Conservation (phyloP, 2,329 filamentous ascomycete species). For the Hymenoscyphus occultus region DNA sequence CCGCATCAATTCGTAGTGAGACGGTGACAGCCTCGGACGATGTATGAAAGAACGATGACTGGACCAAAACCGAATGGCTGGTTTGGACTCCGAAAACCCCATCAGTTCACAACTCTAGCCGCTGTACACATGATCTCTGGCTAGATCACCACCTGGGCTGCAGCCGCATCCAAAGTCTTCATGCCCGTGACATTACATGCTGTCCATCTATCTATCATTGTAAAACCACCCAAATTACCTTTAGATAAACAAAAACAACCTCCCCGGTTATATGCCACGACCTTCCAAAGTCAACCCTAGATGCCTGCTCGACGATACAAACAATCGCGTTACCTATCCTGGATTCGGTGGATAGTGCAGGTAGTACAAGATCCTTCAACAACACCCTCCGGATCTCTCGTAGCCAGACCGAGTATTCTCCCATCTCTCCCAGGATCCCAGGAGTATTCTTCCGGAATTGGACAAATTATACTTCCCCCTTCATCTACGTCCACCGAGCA, state of each 20-base stretch:
- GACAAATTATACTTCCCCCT: too few species aligned
- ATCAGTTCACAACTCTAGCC: not conserved
- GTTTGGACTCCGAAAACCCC: conserved; percentile 7
- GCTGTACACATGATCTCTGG: conserved; percentile 13
- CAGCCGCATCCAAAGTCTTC: conserved; percentile 13
- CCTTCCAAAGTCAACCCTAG: not conserved
- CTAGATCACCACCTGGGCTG: conserved; percentile 10
- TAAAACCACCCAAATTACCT: conserved; percentile 8
- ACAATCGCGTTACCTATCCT: not conserved
- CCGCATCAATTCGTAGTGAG: not conserved
- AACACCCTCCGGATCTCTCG: not conserved
- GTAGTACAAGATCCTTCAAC: not conserved
- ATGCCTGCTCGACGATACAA: not conserved
- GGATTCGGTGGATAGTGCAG: not conserved
- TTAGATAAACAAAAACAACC: not conserved
- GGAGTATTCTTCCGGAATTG: too few species aligned
- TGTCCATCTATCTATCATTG: not conserved
- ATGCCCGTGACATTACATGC: not conserved
- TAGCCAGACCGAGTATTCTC: too few species aligned
- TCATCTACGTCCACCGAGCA: too few species aligned
- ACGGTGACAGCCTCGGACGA: not conserved
- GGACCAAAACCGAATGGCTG: conserved; percentile 11
- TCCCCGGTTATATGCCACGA: not conserved
- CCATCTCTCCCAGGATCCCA: too few species aligned
- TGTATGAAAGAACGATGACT: not conserved